phyloP scores from a whole-genome alignment of 73 alveolate genomes.

The Stentor roeselii region DNA sequence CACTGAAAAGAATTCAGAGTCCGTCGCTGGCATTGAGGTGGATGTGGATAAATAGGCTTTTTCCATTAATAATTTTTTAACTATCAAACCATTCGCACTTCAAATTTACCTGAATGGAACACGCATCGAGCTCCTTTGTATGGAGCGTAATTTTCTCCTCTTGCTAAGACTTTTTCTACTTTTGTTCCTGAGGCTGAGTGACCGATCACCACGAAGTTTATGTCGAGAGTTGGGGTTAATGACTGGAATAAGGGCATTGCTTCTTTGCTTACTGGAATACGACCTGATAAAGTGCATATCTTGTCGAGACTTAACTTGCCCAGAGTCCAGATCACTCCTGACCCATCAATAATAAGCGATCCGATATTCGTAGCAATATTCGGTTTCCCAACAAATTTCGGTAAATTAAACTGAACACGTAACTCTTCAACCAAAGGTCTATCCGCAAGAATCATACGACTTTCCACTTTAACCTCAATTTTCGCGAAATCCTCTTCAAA shows the following conservation, averaged over 20 bases:
- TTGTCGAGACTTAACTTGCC: conserved; percentile 6
- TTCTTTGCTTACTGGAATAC: conserved; percentile 21
- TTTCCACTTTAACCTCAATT: conserved; percentile 9
- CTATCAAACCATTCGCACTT: conserved; percentile 10
- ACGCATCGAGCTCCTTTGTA: conserved; percentile 34
- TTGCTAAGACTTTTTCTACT: conserved; percentile 26
- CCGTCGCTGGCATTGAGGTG: background rate
- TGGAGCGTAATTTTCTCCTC: conserved; percentile 28
- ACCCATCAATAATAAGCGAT: conserved; percentile 3
- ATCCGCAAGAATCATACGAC: conserved; percentile 9
- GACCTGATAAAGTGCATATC: background rate
- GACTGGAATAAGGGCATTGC: background rate
- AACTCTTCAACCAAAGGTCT: background rate
- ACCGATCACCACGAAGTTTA: conserved; percentile 17
- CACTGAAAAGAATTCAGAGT: background rate
- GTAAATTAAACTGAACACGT: background rate
- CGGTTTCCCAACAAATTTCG: conserved; percentile 2
- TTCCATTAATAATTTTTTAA: background rate
- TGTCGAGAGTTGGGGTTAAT: background rate
- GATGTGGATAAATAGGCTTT: background rate
- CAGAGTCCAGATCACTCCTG: background rate
- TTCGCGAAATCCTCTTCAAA: conserved; percentile 15
- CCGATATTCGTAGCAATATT: conserved; percentile 16
- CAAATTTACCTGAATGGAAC: conserved; percentile 22
- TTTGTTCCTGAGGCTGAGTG: conserved; percentile 23